Base-by-base conservation (phyloP, 2,329 filamentous ascomycete genomes). In the Talaromyces sp. region DNA sequence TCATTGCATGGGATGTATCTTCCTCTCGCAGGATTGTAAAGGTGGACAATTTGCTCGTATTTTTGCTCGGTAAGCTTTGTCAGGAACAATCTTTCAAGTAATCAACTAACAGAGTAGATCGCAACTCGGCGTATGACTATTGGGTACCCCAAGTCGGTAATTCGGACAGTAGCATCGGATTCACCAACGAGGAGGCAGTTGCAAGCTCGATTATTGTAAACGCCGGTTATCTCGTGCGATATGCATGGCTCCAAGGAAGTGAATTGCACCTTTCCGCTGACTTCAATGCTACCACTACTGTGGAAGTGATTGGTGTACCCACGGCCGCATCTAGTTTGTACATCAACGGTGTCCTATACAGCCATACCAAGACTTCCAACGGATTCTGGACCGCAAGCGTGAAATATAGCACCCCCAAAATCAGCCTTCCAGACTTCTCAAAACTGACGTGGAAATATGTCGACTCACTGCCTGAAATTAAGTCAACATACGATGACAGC, bases 391-490 rank as follows among this genome's bases (percentile, higher is more conserved):
- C 83, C 8, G 82, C 82, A 3, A 82, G 75, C 5, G 76, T 88
- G 35, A 76, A 79, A 8, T 88, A 85, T 68, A 72, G 74, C 0
- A 75, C 78, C 8, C 87, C 86, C 0, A 73, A 77, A 0, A 67
- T 90, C 45, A 70, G 72, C 0, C 69, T 92, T 1, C 89, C 90
- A 0, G 77, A 84, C 8, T 79, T 93, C 1, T 79, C 81, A 14
- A 73, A 79, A 0, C 75, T 91, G 10, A 76, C 83, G 1, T 95
- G 91, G 91, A 87, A 87, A 72, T 87, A 85, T 65, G 71, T 91
- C 24, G 87, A 94, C 74, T 85, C 85, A 0, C 84, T 95, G 0
- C 91, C 91, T 0, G 91, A 94, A 72, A 79, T 91, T 7, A 74
- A 83, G 58, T 67, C 80, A 0, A 76, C 74, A 1, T 94, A 93